Base-by-base conservation (phyloP, 352 stramenopile genomes). In the Pythium graminicola region DNA sequence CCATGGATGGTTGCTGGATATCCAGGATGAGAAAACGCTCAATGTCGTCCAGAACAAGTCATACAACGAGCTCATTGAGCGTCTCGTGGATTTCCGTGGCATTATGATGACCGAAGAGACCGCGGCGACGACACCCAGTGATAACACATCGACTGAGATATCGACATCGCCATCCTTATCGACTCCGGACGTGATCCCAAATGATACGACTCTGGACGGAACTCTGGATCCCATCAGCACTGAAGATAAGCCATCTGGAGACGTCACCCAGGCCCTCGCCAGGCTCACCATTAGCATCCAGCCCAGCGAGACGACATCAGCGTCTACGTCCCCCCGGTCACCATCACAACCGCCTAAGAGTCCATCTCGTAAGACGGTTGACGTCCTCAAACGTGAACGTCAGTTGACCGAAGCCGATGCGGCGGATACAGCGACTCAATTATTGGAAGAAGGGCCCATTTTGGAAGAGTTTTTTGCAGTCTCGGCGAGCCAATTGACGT, bases 41-140 rank as follows among this genome's bases (percentile, higher is more conserved):
- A 60, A 69, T 23, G 73, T 97, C 4, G 70, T 98, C 47, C 76
- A 80, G 28, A 81, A 83, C 51, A 95, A 96, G 60, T 97, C 87
- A 39, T 99, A 99, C 76, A 99, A 99, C 73, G 90, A 99, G 53
- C 72, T 99, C 23, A 86, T 99, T 40, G 95, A 99, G 61, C 75
- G 78, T 2, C 67, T 99, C 4, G 92, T 99, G 32, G 71, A 97
- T 57, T 91, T 89, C 50, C 81, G 81, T 22, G 78, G 67, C 22
- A 65, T 91, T 40, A 70, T 76, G 31, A 75, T 82, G 73, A 89
- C 65, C 14, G 85, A 82, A 51, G 64, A 70, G 36, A 50, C 47
- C 8, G 39, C 53, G 19, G 11, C 19, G 6, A 23, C 49, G 17
- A 27, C 2, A 26, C 26, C 14, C 24, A 36, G 42, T 33, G 40